These are phyloP conservation scores for Tolypocladium sp. DNA, from an alignment of 2,329 filamentous ascomycete genomes.

Conservation along the genomic window DNA sequence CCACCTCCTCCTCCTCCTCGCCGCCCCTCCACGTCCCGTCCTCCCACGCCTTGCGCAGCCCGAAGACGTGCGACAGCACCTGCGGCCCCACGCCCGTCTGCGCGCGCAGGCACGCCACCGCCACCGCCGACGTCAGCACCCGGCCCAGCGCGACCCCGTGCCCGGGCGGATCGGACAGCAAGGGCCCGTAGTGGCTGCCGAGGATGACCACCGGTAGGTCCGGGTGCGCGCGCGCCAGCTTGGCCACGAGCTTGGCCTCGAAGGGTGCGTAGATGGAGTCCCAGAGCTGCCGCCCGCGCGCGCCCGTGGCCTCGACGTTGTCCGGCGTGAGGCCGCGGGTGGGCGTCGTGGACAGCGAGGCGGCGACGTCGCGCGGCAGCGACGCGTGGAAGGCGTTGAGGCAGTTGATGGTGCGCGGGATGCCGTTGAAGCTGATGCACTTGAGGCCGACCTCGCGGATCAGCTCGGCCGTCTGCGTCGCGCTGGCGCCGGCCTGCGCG, in stretches of 20 bases:
- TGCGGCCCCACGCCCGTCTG: conserved; percentile 79
- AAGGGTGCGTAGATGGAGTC: conserved; percentile 69
- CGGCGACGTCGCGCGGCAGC: conserved; percentile 47
- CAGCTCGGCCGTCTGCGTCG: conserved; percentile 51
- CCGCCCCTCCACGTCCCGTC: conserved; percentile 46
- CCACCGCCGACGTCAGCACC: conserved; percentile 63
- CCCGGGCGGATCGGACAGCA: conserved; percentile 59
- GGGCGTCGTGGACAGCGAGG: conserved; percentile 43
- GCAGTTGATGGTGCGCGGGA: conserved; percentile 76
- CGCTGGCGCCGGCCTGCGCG: conserved; percentile 8
- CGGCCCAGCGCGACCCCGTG: conserved; percentile 45
- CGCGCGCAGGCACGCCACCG: conserved; percentile 63
- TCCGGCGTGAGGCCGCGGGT: conserved; percentile 42
- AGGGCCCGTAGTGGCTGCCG: conserved; percentile 60
- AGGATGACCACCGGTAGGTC: conserved; percentile 77
- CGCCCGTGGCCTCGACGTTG: conserved; percentile 45
- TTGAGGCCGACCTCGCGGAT: conserved; percentile 70
- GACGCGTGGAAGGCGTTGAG: conserved; percentile 60
- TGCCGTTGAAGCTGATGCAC: conserved; percentile 73
- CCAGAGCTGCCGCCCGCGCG: conserved; percentile 61
- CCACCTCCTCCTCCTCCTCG: conserved; percentile 22
- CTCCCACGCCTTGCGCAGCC: conserved; percentile 65
- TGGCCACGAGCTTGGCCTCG: conserved; percentile 59
- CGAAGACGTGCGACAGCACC: conserved; percentile 74
- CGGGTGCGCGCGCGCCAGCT: conserved; percentile 67